Evolutionary conservation across 2,329 filamentous ascomycete species (phyloP), one percentile per base, ranked within the genome.

Genomic region (Colletotrichum limetticola): DNA sequence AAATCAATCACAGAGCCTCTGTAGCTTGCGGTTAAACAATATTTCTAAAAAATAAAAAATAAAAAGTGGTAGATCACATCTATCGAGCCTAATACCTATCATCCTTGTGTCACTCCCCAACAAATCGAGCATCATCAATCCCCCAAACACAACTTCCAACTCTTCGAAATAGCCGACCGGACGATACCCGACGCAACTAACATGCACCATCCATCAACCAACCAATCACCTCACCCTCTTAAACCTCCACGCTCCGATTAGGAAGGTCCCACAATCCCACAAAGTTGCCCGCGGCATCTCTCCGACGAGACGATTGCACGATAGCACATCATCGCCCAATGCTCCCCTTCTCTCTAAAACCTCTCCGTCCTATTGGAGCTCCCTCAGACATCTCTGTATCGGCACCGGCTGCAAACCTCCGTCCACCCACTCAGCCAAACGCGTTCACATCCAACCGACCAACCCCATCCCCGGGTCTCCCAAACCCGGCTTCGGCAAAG

Each of bases 251-350:
- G 32, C 63, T 42, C 53, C 53, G 63, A 46, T 57, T 32, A 66
- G 63, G 63, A 42, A 66, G 63, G 53, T 49, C 52, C 28, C 28
- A 12, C 53, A 57, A 58, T 16, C 22, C 14, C 14, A 61, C 1
- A 42, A 42, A 42, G 46, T 72, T 72, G 42, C 70, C 70, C 70
- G 70, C 70, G 66, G 70, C 53, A 42, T 55, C 58, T 9, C n/a
- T 12, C 62, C 62, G 62, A 65, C 62, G 12, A 42, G 14, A 42
- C 37, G 37, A 42, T 42, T 42, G 37, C 37, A 30, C 4, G 19
- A 24, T 35, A 19, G 22, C 61, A 32, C 59, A 49, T n/a, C 37
- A 12, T 14, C n/a, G 19, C n/a, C 14, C 5, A 30, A 12, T 3
- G 22, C 16, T 3, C 52, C 14, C 24, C 35, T 19, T 37, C 24